Base-by-base conservation (phyloP, 73 alveolate genomes). In the Paraurostyla sp. region DNA sequence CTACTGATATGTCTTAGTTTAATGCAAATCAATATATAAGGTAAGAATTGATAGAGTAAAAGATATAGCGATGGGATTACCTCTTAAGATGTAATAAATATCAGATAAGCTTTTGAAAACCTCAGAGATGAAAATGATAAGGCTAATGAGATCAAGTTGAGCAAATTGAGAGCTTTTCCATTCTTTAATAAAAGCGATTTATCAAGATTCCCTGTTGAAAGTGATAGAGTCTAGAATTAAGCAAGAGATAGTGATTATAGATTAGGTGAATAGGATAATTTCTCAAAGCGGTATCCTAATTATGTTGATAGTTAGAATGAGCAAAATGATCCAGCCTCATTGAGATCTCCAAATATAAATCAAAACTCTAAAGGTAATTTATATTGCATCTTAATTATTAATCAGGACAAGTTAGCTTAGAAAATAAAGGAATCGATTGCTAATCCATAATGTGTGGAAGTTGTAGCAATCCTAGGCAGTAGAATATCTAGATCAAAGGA, bases 91-190 rank as follows among this genome's bases (percentile, higher is more conserved):
- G 86, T 73, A 46, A 3, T 48, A 9, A 43, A 73, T 73, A 73
- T 73, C 0, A 40, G 86, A 23, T 27, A 43, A 48, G 86, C 42
- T 45, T 73, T 73, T 30, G 86, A 73, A 36, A 73, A 73, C 52
- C 27, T 73, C 13, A 42, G 86, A 73, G 86, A 73, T 73, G 86
- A 73, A 25, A 73, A 73, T 38, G 86, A 73, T 43, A 22, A 71
- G 41, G 71, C 86, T 22, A 73, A 73, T 48, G 86, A 73, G 29
- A 56, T 73, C 22, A 73, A 73, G 35, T 36, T 73, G 18, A 73
- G 86, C 71, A 73, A 73, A 30, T 36, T 73, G 4, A 6, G 30
- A 43, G 6, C 20, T 1, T 73, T 73, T 30, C 86, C 86, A 11
- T 73, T 73, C 86, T 73, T 73, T 45, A 73, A 43, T 18, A 73